Conservation (phyloP, 495 filamentous ascomycete species). For the Apiosordaria backusii region DNA sequence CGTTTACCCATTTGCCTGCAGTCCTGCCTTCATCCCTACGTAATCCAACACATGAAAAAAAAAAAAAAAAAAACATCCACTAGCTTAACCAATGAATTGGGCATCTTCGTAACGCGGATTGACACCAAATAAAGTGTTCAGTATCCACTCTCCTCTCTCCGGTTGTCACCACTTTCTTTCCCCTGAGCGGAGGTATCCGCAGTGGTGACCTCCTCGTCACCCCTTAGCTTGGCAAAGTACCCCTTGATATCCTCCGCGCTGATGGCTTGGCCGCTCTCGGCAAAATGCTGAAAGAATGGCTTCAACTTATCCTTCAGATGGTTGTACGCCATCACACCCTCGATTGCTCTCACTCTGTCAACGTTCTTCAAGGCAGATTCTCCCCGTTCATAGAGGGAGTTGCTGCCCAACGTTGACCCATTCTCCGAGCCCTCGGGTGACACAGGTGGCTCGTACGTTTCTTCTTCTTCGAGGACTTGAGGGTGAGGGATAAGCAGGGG, state of each 20-base stretch:
- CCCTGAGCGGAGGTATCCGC: constrained; percentile 33
- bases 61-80: neutral
- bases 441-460: constrained; percentile 83
- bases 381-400: constrained; percentile 80
- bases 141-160: neutral
- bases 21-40: neutral
- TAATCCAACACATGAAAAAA: neutral
- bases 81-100: neutral
- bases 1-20: neutral
- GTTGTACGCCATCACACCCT: constrained; percentile 97
- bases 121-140: neutral
- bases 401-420: constrained; percentile 49
- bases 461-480: constrained; percentile 89
- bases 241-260: constrained; percentile 92
- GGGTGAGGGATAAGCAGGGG: constrained; percentile 63
- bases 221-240: constrained; percentile 90
- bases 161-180: constrained; percentile 19
- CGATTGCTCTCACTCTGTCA: constrained; percentile 87
- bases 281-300: constrained; percentile 87
- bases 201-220: constrained; percentile 63
- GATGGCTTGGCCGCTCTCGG: constrained; percentile 80
- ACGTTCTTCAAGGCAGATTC: constrained; percentile 86
- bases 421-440: constrained; percentile 47
- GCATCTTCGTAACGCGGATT: no score
- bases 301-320: constrained; percentile 91